Percentiles rank a stretch among this genome's conserved stretches.
phyloP scores from a whole-genome alignment of 2,329 filamentous ascomycete genomes.

The Chrysosporium keratinophilum region DNA sequence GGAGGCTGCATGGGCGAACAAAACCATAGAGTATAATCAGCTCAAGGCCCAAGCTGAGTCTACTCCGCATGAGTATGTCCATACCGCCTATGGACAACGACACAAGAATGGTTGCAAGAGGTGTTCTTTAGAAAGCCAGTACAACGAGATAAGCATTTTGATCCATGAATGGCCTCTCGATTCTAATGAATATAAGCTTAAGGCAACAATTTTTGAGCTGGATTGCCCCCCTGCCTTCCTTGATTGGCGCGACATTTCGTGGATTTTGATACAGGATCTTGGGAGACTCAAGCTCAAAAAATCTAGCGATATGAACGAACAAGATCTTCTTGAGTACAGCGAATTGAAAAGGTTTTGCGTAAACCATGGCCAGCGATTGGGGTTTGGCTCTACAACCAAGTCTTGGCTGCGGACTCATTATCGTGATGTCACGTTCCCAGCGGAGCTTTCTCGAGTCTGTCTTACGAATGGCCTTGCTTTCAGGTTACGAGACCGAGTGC shows the following conservation, averaged over 20 bases:
- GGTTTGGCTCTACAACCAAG: slow-evolving; percentile 15
- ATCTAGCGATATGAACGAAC: not conserved
- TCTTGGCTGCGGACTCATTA: slow-evolving; percentile 17
- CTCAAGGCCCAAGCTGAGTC: slow-evolving; percentile 19
- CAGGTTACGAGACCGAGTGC: not conserved
- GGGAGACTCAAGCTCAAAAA: not conserved
- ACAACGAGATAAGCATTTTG: slow-evolving; percentile 34
- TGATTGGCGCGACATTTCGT: slow-evolving; percentile 43
- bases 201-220: slow-evolving; percentile 47
- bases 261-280: slow-evolving; percentile 20
- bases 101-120: slow-evolving; percentile 15
- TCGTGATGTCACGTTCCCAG: not conserved
- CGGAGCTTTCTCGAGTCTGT: not conserved
- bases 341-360: slow-evolving; percentile 1
- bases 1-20: slow-evolving; percentile 20
- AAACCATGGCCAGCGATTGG: not conserved
- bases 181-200: slow-evolving; percentile 20
- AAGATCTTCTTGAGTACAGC: not conserved
- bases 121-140: slow-evolving; percentile 34
- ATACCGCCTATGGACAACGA: slow-evolving; percentile 23
- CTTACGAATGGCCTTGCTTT: not conserved
- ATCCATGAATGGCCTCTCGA: slow-evolving; percentile 51
- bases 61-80: slow-evolving; percentile 11
- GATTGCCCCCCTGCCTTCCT: slow-evolving; percentile 32
- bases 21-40: slow-evolving; percentile 20